Conservation (phyloP, 192 early-diverging fungal genomes). For the Coemansia sp. region DNA sequence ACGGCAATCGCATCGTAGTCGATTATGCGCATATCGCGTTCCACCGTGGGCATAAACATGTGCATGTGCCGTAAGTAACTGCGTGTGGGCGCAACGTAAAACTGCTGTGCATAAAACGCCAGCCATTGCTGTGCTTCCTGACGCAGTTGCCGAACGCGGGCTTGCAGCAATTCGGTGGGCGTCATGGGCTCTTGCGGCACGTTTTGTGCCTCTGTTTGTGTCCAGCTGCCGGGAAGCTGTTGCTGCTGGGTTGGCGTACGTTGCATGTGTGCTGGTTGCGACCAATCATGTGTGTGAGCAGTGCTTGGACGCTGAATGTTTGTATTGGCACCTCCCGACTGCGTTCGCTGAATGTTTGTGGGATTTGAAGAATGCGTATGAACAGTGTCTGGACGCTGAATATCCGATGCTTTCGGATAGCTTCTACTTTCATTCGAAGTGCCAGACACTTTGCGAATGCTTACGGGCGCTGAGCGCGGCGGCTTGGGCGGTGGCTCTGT, state of each 20-base stretch:
- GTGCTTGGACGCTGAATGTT: neutral
- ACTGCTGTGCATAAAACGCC: conserved; percentile 52
- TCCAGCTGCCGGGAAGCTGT: conserved; percentile 19
- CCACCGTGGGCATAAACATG: conserved; percentile 37
- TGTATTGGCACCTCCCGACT: neutral
- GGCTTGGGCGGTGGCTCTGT: conserved; percentile 22
- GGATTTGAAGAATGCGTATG: neutral
- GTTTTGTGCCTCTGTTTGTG: neutral
- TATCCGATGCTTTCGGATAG: too few species aligned
- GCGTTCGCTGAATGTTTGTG: neutral
- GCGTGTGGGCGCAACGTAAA: conserved; percentile 48
- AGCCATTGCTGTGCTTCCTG: conserved; percentile 51
- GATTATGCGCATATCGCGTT: conserved; percentile 43
- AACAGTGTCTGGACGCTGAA: neutral
- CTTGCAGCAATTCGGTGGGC: conserved; percentile 25
- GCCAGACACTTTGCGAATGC: too few species aligned
- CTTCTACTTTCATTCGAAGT: too few species aligned
- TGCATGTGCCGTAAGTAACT: conserved; percentile 38
- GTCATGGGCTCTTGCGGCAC: neutral
- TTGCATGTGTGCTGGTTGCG: neutral
- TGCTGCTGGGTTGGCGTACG: neutral
- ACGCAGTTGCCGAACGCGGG: conserved; percentile 23
- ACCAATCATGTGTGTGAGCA: neutral
- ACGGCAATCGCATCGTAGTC: conserved; percentile 39
- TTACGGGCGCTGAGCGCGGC: conserved; percentile 3